Evolutionary conservation across 2,329 filamentous ascomycete genomes (phyloP), one percentile per base, ranked within the genome.

Genomic region (Chrysoporthe austroafricana): DNA sequence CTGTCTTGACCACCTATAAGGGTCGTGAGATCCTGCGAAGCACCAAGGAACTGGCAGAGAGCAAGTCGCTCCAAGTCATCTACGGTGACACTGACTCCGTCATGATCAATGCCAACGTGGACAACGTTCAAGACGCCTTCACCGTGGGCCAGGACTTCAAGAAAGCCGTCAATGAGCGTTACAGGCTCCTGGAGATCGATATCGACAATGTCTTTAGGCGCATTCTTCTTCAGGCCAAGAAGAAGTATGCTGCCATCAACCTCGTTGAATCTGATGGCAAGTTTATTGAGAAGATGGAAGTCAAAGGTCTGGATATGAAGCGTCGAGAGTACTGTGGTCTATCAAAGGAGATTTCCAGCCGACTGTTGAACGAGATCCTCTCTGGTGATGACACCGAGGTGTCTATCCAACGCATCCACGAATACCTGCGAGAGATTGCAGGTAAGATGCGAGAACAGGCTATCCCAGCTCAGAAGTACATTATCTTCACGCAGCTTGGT

Each of bases 1-100:
- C 96, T 67, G 93, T 98, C 80, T 90, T 99, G 77, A 98, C 94
- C 2, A 99, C 96, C 0, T 97, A 90, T 82, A 98, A 99, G 79
- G 96, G 96, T 67, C 93, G 96, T 83, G 96, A 99, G 82, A 98
- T 99, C 87, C 84, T 99, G 68, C 89, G 92, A 71, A 96, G 93
- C 77, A 99, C 96, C 66, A 99, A 98, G 79, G 94, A 97, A 64
- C 87, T 99, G 70, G 96, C 96, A 11, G 96, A 99, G 80, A 92
- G 89, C 74, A 94, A 92, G 73, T 90, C 94, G 69, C 86, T 99
- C 42, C 92, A 96, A 75, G 96, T 99, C 77, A 98, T 99, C 71
- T 99, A 99, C 74, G 96, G 96, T 82, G 96, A 99, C 80, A 99
- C 96, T 14, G 96, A 99, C 80, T 99, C 96, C 9, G 96, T 99